Base-by-base conservation (phyloP, 805 yeast species). In the Candida boidinii region DNA sequence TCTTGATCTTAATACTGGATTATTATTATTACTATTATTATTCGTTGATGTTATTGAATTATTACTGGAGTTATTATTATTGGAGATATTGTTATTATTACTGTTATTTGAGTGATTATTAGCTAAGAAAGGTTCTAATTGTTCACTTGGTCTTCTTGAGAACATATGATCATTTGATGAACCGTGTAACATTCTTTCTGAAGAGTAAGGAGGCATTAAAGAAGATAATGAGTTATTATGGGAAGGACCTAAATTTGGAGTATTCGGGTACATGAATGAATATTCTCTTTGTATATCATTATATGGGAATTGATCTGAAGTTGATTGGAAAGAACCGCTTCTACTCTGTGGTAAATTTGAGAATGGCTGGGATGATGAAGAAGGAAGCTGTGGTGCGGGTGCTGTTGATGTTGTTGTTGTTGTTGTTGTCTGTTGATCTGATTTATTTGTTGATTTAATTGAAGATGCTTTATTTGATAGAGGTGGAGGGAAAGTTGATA, bases 121-220 rank as follows among this genome's bases (percentile, higher is more conserved):
- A 7, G 70, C 60, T 31, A 60, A 54, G 41, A 68, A 69, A 1
- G 72, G 68, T 34, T 70, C 76, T 31, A 68, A 39, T 32, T 66
- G 73, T 42, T 70, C 75, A 30, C 71, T 61, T n/a, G 66, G 69
- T 30, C 73, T 52, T 40, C 72, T 54, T 28, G 33, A 50, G 37
- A 39, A 45, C 39, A 47, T 44, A 41, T 36, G 59, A 33, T 47
- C 58, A 30, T 25, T 33, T 5, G 20, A 17, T 7, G 6, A 6
- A 11, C 25, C 25, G 24, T 46, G 49, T 7, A 42, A 34, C 35
- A 41, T 30, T 31, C 54, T 36, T 17, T 51, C 56, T 0, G 54
- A 38, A 4, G 51, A 39, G 29, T 51, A 53, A 7, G 57, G 51
- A 33, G 41, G 57, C 14, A 35, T 15, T 21, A 42, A 39, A 21